Base-by-base conservation (phyloP, 345 rosid species). In the Salix caprea region DNA sequence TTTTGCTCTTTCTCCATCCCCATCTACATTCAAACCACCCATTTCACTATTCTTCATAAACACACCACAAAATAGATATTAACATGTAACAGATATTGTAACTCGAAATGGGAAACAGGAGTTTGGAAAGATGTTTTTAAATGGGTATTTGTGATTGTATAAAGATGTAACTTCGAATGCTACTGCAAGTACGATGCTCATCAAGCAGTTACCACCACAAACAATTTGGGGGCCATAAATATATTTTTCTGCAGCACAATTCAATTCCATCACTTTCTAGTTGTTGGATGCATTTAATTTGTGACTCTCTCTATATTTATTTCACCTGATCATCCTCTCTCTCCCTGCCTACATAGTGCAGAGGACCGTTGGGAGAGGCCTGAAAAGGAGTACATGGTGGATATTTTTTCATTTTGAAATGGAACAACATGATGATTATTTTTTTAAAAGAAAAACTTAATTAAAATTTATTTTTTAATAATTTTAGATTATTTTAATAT, bases 241-340 rank as follows among this genome's bases (percentile, higher is more conserved):
- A 15, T 12, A 67, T 67, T 5, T 76, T 40, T 70, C 79, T 79
- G 80, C 71, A 77, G 75, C 77, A 80, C 79, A 78, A 92, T 89
- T 92, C 64, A 91, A 87, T 86, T 67, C 24, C 74, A 69, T 84
- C 72, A 71, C 83, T 86, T 82, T 80, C 26, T 82, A 77, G 93
- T 91, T 68, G 93, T 84, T 91, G 85, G 76, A 77, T 78, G 91
- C 92, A 91, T 90, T 94, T 82, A 92, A 82, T 91, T 82, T 16
- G 26, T 74, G 30, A 48, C 36, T 62, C 6, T 61, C 66, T 62
- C 50, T 62, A 1, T 21, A 87, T 82, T 87, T 83, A 87, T 69
- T 80, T 82, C 85, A 23, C 48, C 85, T 80, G 75, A 75, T 62
- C 70, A 76, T 50, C 69, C 66, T 58, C 21, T 67, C 77, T 60